A percentile compares a stretch with the other conserved stretches of the same genome.
phyloP scores from a whole-genome alignment of 2,329 filamentous ascomycete genomes.

The Fusarium multiceps region DNA sequence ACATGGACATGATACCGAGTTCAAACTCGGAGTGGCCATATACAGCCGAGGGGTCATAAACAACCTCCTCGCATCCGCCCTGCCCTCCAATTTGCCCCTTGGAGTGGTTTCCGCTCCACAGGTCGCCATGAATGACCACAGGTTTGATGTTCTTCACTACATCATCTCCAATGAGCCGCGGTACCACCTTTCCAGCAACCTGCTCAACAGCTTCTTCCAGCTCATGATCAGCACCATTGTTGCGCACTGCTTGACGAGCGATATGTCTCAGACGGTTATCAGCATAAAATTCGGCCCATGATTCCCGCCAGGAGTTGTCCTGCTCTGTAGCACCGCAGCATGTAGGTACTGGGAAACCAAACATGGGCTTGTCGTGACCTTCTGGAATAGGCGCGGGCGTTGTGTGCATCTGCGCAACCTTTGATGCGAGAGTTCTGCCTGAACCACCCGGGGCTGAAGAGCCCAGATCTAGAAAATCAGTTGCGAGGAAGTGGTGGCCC shows the following conservation, averaged over 20 bases:
- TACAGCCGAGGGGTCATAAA: slow-evolving; percentile 83
- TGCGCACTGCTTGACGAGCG: slow-evolving; percentile 64
- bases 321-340: slow-evolving; percentile 89
- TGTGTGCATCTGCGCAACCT: slow-evolving; percentile 82
- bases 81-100: slow-evolving; percentile 69
- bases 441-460: slow-evolving; percentile 56
- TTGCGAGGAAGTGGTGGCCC: slow-evolving; percentile 69
- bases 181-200: slow-evolving; percentile 74
- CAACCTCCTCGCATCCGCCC: slow-evolving; percentile 73
- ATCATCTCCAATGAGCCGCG: slow-evolving; percentile 76
- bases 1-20: slow-evolving; percentile 95
- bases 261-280: slow-evolving; percentile 78
- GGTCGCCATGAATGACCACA: slow-evolving; percentile 87
- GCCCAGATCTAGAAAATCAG: slow-evolving; percentile 81
- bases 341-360: slow-evolving; percentile 86
- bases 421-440: slow-evolving; percentile 72
- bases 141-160: slow-evolving; percentile 75
- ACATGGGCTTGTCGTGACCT: slow-evolving; percentile 70
- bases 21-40: slow-evolving; percentile 93
- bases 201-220: slow-evolving; percentile 72
- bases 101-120: slow-evolving; percentile 91
- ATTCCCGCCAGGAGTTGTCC: slow-evolving; percentile 76
- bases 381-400: slow-evolving; percentile 75
- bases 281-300: slow-evolving; percentile 89
- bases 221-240: slow-evolving; percentile 73